Evolutionary conservation across 129 eudicot species (phyloP), one percentile per base, ranked within the genome.

Genomic region (Chrysanthemum makinoi): DNA sequence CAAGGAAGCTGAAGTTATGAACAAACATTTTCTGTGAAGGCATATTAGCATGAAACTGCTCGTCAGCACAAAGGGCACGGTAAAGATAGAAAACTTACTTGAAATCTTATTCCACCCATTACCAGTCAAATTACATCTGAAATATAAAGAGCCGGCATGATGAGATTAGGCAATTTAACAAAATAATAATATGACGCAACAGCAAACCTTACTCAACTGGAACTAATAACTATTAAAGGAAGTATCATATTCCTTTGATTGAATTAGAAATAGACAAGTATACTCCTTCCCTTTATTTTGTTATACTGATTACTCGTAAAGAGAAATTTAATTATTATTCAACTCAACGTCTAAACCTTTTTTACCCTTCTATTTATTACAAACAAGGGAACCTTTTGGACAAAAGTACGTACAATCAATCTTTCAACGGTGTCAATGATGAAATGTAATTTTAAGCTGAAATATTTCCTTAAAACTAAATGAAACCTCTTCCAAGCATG

Each of bases 1-100:
- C 19, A 82, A 80, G 12, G 86, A 82, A 18, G 79, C 80, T 48
- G 83, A 66, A 70, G 94, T 84, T 18, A 75, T 65, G 17, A 82
- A 87, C 81, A 83, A 89, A 65, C 75, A 85, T 61, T 81, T 90
- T 72, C 46, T 11, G 18, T 28, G 22, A 19, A 57, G 5, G 6
- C 30, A 3, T 11, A 8, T 9, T 57, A 57, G 33, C 28, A 57
- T 19, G 20, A 19, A 57, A 15, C 44, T 35, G 6, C 9, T 19
- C 24, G 62, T 16, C 30, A 57, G 62, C 62, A 57, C 62, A 57
- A 26, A 13, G 14, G 19, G 7, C n/a, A 9, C 20, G 0, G 13
- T 12, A 61, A 24, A 28, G 0, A 26, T 13, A 24, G 19, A 67
- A 47, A 44, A 18, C 68, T 30, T 48, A 72, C 76, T 61, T 22